phyloP scores from a whole-genome alignment of 1,284 basidiomycete species.

The Malassezia sympodialis region DNA sequence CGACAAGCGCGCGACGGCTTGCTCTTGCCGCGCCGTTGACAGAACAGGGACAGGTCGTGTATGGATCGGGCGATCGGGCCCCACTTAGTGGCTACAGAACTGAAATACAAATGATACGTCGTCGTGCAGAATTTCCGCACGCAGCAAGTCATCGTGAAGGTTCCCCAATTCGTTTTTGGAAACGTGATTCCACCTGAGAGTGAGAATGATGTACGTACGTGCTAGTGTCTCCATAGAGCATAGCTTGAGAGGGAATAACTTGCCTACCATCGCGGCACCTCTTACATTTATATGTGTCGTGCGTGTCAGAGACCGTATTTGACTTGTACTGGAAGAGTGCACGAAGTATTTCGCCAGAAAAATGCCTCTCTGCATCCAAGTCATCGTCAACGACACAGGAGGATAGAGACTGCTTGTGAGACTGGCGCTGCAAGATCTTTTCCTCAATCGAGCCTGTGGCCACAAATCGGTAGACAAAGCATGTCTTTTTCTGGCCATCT shows the following conservation, averaged over 20 bases:
- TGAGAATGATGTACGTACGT: conserved; percentile 55
- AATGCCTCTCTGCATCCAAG: conserved; percentile 88
- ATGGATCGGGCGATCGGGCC: conserved; percentile 8
- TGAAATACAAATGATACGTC: conserved; percentile 59
- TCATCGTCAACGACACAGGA: conserved; percentile 96
- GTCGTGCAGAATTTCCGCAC: conserved; percentile 72
- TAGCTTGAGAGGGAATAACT: conserved; percentile 65
- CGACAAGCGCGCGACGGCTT: neutral
- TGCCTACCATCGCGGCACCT: conserved; percentile 82
- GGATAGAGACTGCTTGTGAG: conserved; percentile 89
- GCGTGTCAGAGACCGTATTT: conserved; percentile 79
- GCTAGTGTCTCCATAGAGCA: conserved; percentile 93
- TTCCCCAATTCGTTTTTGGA: conserved; percentile 74
- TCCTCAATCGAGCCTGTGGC: conserved; percentile 97
- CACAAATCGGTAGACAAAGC: conserved; percentile 93
- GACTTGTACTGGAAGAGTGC: conserved; percentile 89
- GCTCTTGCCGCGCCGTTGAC: neutral
- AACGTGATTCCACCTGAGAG: conserved; percentile 90
- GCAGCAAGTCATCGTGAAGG: conserved; percentile 88
- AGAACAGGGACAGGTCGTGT: neutral
- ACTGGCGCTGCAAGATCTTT: conserved; percentile 81
- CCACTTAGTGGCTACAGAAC: conserved; percentile 40
- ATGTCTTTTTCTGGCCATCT: conserved; percentile 89
- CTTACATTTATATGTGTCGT: conserved; percentile 71
- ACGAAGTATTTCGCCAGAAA: conserved; percentile 76